These are phyloP conservation scores for Didymella glomerata DNA, from an alignment of 2,329 filamentous ascomycete genomes.

Conservation along the genomic window DNA sequence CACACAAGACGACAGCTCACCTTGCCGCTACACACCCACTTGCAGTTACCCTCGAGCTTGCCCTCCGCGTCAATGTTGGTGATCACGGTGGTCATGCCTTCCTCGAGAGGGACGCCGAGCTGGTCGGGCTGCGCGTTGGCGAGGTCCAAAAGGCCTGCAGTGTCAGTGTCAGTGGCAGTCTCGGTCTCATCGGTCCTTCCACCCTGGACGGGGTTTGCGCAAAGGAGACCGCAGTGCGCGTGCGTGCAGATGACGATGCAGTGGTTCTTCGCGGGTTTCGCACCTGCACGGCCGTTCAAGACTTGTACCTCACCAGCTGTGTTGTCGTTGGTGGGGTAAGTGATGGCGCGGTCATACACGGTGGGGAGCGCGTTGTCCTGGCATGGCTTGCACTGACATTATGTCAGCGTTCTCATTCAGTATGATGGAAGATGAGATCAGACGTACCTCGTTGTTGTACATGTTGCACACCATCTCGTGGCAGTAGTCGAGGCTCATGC, in stretches of 20 bases:
- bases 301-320: background rate
- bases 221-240: conserved; percentile 1
- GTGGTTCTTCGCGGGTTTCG: background rate
- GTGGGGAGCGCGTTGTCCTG: background rate
- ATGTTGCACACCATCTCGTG: background rate
- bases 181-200: background rate
- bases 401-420: background rate
- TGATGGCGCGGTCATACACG: background rate
- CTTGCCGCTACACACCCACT: conserved; percentile 4
- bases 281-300: background rate
- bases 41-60: background rate
- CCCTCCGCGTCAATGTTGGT: background rate
- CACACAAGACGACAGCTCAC: background rate
- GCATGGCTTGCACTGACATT: background rate
- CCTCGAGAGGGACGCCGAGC: background rate
- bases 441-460: background rate
- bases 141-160: background rate
- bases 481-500: background rate
- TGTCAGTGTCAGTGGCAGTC: background rate
- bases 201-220: background rate
- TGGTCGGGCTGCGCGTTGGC: background rate
- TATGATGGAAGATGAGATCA: background rate
- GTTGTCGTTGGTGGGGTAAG: background rate
- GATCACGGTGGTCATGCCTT: background rate
- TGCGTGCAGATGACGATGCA: conserved; percentile 14